Percentiles rank a stretch among this genome's conserved stretches.
Conservation (phyloP, 768 basidiomycete species). For the Suillus paluster region DNA sequence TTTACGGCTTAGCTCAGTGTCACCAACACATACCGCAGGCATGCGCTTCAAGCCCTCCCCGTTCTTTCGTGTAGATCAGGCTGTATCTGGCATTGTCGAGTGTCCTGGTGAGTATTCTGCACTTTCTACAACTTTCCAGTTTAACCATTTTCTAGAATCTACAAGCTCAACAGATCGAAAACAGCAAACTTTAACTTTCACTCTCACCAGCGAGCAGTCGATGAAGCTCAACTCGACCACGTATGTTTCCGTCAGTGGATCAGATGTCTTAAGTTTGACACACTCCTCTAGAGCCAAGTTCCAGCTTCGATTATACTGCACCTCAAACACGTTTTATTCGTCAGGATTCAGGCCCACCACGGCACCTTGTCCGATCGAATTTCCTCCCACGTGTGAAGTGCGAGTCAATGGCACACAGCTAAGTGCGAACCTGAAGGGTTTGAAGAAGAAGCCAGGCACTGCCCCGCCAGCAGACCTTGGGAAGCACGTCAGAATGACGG, state of each 20-base stretch:
- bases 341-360: constrained; percentile 54
- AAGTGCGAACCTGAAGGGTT: constrained; percentile 79
- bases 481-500: constrained; percentile 41
- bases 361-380: constrained; percentile 80
- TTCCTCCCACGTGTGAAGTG: constrained; percentile 90
- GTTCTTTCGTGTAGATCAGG: constrained; percentile 71
- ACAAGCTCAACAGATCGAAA: constrained; percentile 78
- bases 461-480: constrained; percentile 85
- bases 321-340: constrained; percentile 76
- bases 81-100: constrained; percentile 66
- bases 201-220: constrained; percentile 67
- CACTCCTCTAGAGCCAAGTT: constrained; percentile 56
- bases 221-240: constrained; percentile 58
- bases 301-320: constrained; percentile 88
- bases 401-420: constrained; percentile 77
- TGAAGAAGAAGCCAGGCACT: constrained; percentile 95
- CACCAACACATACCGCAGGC: constrained; percentile 41
- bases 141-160: constrained; percentile 56
- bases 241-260: constrained; percentile 43
- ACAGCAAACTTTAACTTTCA: constrained; percentile 62
- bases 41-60: constrained; percentile 83
- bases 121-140: constrained; percentile 1
- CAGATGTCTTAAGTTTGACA: not conserved
- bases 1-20: constrained; percentile 10
- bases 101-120: constrained; percentile 68